Evolutionary conservation across 345 rosid species (phyloP), one percentile per base, ranked within the genome.

Genomic region (Cardamine chenopodiifolia): DNA sequence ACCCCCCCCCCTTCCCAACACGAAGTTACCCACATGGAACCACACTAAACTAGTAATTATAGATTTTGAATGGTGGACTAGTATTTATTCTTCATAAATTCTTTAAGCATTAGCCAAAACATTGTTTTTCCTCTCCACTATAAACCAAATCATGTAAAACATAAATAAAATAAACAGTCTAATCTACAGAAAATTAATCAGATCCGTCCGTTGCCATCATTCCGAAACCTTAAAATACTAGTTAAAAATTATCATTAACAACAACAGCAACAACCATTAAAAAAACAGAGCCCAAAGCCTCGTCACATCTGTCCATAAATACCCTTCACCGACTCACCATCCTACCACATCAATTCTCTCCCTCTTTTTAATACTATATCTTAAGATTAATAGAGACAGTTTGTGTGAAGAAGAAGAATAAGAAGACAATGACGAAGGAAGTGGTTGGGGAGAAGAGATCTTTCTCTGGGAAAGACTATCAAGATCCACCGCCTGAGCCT

Each of bases 401-500:
- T 57, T 39, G 17, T 12, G 5, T 2, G 29, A 26, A 26, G 12
- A 72, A 50, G 54, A 59, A 49, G 44, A 18, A 68, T 17, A 37
- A 45, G 11, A 62, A 69, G 39, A 74, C 59, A 74, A 79, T 74
- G 82, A 75, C 85, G 3, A 88, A 85, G 37, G 90, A 86, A 19
- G 67, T 63, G 17, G 70, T 72, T 10, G 79, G 64, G 4, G 89
- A 85, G 73, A 74, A 82, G 0, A 83, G 86, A 3, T 86, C 89
- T 1, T 83, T 83, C 84, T 70, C 87, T 3, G 86, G 81, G 10
- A 93, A 86, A 82, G 97, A 88, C 83, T 93, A 90, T 79, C 85
- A 85, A 1, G 93, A 93, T 75, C 97, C 98, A 26, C 97, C 96
- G 0, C 95, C 93, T 10, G 96, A 85, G 8, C 92, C 89, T 4